phyloP scores from a whole-genome alignment of 148 eudicot genomes.

The Rhododendron williamsianum region DNA sequence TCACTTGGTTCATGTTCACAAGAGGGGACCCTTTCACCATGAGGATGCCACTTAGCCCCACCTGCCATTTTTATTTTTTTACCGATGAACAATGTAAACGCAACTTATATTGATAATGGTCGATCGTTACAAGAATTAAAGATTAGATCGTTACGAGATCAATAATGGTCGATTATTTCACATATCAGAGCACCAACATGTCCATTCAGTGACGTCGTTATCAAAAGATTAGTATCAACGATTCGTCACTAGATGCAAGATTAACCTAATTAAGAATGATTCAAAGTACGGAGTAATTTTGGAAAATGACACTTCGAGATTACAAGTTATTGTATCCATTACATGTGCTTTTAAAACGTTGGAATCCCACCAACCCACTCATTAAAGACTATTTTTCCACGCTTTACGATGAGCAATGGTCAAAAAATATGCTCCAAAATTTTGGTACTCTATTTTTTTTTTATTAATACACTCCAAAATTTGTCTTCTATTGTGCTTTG shows the following conservation, averaged over 20 bases:
- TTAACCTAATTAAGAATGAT: background rate
- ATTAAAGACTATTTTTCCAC: too few species aligned
- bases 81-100: too few species aligned
- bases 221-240: background rate
- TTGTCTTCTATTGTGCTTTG: too few species aligned
- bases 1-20: conserved; percentile 68
- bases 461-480: too few species aligned
- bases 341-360: too few species aligned
- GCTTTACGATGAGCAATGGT: too few species aligned
- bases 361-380: too few species aligned
- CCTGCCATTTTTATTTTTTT: conserved; percentile 35
- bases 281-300: too few species aligned
- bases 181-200: background rate
- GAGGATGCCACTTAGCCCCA: conserved; percentile 89
- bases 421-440: too few species aligned
- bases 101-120: background rate
- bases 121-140: background rate
- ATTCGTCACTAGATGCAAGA: background rate
- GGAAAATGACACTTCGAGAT: too few species aligned
- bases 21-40: conserved; percentile 83
- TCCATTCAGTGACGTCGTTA: background rate
- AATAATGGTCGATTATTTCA: background rate
- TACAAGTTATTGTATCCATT: too few species aligned
- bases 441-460: too few species aligned
- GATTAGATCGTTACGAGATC: background rate